Base-by-base conservation (phyloP, 2,329 filamentous ascomycete species). In the Cryphonectria naterciae region DNA sequence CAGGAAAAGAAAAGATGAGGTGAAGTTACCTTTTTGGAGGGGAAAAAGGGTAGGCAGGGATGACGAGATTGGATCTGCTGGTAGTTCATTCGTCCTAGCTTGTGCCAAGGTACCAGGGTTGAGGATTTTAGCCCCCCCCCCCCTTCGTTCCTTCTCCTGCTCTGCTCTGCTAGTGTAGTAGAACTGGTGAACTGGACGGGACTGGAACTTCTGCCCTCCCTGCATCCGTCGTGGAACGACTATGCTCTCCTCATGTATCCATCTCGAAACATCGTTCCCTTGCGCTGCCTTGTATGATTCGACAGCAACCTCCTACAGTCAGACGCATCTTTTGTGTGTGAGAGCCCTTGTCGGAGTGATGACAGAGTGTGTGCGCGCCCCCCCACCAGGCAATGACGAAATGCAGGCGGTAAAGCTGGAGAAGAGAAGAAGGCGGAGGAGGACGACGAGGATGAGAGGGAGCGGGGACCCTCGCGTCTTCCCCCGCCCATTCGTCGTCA, bases 41-140 rank as follows among this genome's bases (percentile, higher is more conserved):
- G 46, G 46, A 11, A 10, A 39, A 11, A 11, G 25, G 15, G 54
- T 15, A 58, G 28, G 54, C 25, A 58, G 28, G 54, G 54, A 35
- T 35, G 54, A 13, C 54, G 54, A 54, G 52, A 54, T 54, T 54
- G n/a, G 52, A 54, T 54, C 52, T 49, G 52, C 52, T 54, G 52
- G 52, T 28, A 10, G 52, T 28, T 56, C 52, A 56, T 28, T 56
- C 52, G 46, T n/a, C 22, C 46, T 49, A 49, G 46, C 46, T 49
- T 25, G 52, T 28, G 52, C 52, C 52, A 56, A 28, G 52, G 52
- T 25, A 17, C 52, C 11, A 56, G 52, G 52, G n/a, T 25, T n/a
- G n/a, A 56, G 11, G 52, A 19, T 19, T 5, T 46, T 17, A 19
- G 2, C 43, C 43, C 4, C 13, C 43, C 4, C 4, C 13, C 43